Evolutionary conservation across 2,329 filamentous ascomycete genomes (phyloP).

Genomic region (Exophiala viscosa): DNA sequence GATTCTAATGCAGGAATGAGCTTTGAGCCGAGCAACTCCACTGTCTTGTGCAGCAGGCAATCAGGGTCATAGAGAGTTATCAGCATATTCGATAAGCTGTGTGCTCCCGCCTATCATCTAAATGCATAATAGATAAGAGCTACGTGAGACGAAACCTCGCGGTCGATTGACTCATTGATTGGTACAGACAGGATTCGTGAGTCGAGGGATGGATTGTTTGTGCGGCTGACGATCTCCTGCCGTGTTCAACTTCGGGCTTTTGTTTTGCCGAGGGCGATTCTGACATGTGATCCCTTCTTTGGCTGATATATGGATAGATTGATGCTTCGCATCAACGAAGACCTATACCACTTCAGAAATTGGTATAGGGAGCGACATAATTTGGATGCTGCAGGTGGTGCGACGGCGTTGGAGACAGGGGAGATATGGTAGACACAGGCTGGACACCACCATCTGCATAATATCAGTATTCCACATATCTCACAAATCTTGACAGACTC

Average conservation of each 20-base stretch:
- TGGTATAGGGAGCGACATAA: neutral
- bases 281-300: neutral
- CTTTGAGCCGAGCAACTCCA: conserved; percentile 26
- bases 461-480: neutral
- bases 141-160: neutral
- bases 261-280: neutral
- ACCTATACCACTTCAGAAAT: neutral
- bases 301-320: neutral
- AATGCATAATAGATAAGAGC: conserved; percentile 6
- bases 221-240: conserved; percentile 1
- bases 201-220: conserved; percentile 2
- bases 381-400: neutral
- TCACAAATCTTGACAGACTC: neutral
- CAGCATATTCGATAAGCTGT: conserved; percentile 22
- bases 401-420: neutral
- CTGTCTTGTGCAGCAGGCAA: conserved; percentile 27
- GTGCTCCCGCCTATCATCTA: neutral
- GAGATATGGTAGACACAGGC: neutral
- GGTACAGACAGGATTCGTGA: neutral
- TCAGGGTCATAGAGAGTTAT: conserved; percentile 28
- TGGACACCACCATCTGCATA: conserved; percentile 2
- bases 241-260: neutral
- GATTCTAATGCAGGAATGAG: conserved; percentile 27
- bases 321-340: no score
- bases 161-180: neutral